Evolutionary conservation across 2,329 filamentous ascomycete genomes (phyloP).

Genomic region (Apiospora malaysiana): DNA sequence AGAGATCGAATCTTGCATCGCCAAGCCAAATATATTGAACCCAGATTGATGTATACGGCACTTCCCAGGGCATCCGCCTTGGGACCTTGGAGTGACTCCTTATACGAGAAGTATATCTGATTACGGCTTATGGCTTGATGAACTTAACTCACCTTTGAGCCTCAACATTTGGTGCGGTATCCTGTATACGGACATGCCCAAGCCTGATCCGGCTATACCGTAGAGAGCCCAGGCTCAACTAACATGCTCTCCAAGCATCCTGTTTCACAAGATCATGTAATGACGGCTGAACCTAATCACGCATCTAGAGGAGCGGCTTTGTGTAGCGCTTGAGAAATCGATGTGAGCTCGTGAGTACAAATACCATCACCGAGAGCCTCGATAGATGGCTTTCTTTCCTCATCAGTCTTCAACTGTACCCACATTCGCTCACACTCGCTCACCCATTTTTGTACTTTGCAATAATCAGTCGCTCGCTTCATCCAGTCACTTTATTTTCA

Average conservation of each 20-base stretch:
- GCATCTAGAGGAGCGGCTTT: background rate
- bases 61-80: background rate
- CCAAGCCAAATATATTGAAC: conserved; percentile 9
- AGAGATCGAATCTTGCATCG: background rate
- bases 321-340: background rate
- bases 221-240: background rate
- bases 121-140: background rate
- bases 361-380: background rate
- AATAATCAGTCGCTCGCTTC: background rate
- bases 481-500: background rate
- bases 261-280: background rate
- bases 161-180: background rate
- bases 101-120: conserved; percentile 7
- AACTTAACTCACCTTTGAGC: background rate
- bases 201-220: background rate
- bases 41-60: background rate
- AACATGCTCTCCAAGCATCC: background rate
- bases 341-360: background rate
- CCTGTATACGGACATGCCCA: background rate
- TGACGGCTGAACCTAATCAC: background rate
- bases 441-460: background rate
- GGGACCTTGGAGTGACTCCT: no score
- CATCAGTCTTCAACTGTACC: conserved; percentile 15
- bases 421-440: conserved; percentile 15
- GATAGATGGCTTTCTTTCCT: background rate